Evolutionary conservation across 768 basidiomycete species (phyloP).

Genomic region (Mycena amicta): DNA sequence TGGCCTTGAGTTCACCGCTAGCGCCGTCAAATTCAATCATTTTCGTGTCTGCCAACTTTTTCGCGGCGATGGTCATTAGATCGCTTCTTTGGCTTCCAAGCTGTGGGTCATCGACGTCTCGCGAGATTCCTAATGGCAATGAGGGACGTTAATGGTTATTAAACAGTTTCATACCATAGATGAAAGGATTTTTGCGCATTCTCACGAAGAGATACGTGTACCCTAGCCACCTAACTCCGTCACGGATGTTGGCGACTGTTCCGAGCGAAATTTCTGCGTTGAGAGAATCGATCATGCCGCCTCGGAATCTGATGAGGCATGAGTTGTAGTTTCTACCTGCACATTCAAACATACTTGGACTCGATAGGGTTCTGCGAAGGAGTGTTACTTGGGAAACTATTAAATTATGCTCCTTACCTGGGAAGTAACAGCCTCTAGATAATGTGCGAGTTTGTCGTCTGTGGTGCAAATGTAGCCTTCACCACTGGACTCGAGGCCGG

Average conservation of each 20-base stretch:
- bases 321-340: background rate
- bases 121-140: constrained; percentile 55
- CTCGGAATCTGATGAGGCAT: constrained; percentile 58
- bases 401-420: constrained; percentile 63
- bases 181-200: constrained; percentile 88
- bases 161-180: constrained; percentile 62
- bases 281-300: constrained; percentile 85
- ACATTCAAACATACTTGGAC: constrained; percentile 67
- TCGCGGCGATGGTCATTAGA: constrained; percentile 68
- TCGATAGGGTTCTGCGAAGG: constrained; percentile 90
- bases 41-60: constrained; percentile 61
- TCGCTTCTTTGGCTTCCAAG: constrained; percentile 70
- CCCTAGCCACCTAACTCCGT: constrained; percentile 92
- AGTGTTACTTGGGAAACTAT: too few species aligned
- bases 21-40: constrained; percentile 81
- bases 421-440: constrained; percentile 83
- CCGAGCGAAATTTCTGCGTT: constrained; percentile 96
- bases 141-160: constrained; percentile 7
- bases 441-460: constrained; percentile 89
- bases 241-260: constrained; percentile 83
- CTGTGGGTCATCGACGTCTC: constrained; percentile 76
- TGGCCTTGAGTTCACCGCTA: constrained; percentile 64
- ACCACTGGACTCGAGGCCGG: constrained; percentile 86
- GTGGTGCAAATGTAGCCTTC: constrained; percentile 97
- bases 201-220: constrained; percentile 97